Conservation (phyloP, 805 yeast species). For the Scheffersomyces lignosus region DNA sequence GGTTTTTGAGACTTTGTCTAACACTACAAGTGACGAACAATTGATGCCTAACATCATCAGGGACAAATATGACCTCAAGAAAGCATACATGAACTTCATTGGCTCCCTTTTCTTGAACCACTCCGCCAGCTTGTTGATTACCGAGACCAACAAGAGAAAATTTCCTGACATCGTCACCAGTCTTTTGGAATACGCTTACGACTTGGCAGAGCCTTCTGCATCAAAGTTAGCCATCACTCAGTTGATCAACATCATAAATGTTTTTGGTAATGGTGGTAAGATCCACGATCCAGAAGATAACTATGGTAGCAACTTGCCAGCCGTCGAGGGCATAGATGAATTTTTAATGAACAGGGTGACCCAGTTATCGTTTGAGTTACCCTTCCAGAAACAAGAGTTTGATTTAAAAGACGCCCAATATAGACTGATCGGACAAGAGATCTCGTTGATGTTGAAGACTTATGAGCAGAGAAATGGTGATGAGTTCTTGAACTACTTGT, state of each 20-base stretch:
- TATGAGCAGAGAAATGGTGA: conserved; percentile 46
- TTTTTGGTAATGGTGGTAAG: conserved; percentile 58
- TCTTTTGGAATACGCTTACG: conserved; percentile 64
- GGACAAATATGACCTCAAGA: conserved; percentile 66
- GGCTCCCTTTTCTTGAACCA: conserved; percentile 74
- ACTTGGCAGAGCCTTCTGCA: conserved; percentile 59
- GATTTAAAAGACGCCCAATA: conserved; percentile 78
- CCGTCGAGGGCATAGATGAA: conserved; percentile 69
- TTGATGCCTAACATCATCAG: conserved; percentile 60
- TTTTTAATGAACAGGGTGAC: conserved; percentile 68
- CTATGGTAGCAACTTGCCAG: conserved; percentile 45
- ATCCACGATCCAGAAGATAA: conserved; percentile 63
- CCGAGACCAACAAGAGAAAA: conserved; percentile 61
- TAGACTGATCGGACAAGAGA: conserved; percentile 71
- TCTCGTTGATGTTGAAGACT: conserved; percentile 66
- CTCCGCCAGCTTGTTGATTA: conserved; percentile 72
- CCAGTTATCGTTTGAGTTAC: conserved; percentile 70
- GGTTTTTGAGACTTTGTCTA: conserved; percentile 51
- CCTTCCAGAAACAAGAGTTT: conserved; percentile 68
- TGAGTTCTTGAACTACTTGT: conserved; percentile 46
- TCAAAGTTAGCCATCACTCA: conserved; percentile 71
- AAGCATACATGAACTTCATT: conserved; percentile 67
- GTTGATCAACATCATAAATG: conserved; percentile 59
- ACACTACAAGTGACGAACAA: conserved; percentile 28
- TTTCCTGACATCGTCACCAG: conserved; percentile 63